Evolutionary conservation across 177 flowering plant species (phyloP).

Genomic region (Tripterygium wilfordii): DNA sequence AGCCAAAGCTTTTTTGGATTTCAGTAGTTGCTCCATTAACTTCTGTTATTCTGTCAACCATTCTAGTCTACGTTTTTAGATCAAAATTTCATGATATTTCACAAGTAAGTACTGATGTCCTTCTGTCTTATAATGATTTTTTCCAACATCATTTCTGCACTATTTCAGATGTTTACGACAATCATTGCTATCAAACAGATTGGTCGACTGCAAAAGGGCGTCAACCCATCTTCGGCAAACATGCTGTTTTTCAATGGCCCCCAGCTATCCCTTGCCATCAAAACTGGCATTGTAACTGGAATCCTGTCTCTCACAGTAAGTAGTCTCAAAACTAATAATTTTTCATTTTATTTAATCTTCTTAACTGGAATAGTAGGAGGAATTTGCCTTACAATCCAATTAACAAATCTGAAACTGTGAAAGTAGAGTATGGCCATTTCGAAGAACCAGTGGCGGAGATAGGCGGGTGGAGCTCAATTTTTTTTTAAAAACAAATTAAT

Average conservation of each 20-base stretch:
- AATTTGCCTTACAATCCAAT: too few species aligned
- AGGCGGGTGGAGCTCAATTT: too few species aligned
- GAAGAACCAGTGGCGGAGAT: too few species aligned
- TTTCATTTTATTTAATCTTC: too few species aligned
- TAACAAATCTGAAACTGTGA: too few species aligned
- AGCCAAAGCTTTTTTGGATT: slow-evolving; percentile 36
- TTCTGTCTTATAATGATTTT: too few species aligned
- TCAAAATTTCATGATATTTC: slow-evolving; percentile 7
- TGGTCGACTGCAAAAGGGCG: slow-evolving; percentile 38
- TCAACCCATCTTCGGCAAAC: slow-evolving; percentile 50
- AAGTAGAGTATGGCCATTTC: too few species aligned
- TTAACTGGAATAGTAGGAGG: too few species aligned
- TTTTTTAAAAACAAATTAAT: too few species aligned
- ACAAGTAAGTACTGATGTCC: slow-evolving; percentile 8
- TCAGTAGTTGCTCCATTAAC: slow-evolving; percentile 35
- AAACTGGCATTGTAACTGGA: slow-evolving; percentile 52
- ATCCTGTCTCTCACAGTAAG: slow-evolving; percentile 58
- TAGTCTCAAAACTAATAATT: too few species aligned
- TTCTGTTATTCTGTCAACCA: slow-evolving; percentile 20
- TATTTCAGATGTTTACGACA: too few species aligned
- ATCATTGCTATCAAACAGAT: slow-evolving; percentile 46
- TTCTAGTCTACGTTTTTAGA: slow-evolving; percentile 14
- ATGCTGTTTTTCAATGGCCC: slow-evolving; percentile 36
- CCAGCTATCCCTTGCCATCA: slow-evolving; percentile 33
- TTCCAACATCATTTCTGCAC: too few species aligned